phyloP scores from a whole-genome alignment of 1,139 yeast genomes.

The Geotrichum bryndzae region DNA sequence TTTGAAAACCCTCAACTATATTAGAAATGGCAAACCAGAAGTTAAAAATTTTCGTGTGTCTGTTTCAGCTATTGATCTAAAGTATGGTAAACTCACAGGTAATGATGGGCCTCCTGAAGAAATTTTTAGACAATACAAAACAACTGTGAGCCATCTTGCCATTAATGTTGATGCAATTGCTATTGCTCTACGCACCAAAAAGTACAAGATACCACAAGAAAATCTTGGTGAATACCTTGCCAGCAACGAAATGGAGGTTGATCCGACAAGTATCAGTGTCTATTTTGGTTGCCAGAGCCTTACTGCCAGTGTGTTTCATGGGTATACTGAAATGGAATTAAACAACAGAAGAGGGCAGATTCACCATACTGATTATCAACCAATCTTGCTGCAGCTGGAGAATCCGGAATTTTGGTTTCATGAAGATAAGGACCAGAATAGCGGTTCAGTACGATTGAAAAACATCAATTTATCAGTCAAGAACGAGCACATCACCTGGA shows the following conservation, averaged over 20 bases:
- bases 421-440: constrained; percentile 22
- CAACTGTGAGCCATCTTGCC: constrained; percentile 22
- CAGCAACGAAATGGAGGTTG: constrained; percentile 19
- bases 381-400: constrained; percentile 28
- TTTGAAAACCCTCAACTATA: constrained; percentile 40
- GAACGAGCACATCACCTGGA: constrained; percentile 27
- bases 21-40: constrained; percentile 37
- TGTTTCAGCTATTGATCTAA: constrained; percentile 44
- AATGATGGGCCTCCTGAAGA: constrained; percentile 7
- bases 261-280: constrained; percentile 21
- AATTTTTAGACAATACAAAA: constrained; percentile 9
- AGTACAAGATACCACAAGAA: constrained; percentile 20
- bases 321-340: constrained; percentile 18
- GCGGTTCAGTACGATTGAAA: constrained; percentile 28
- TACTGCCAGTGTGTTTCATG: constrained; percentile 24
- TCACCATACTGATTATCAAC: constrained; percentile 19
- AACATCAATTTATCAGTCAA: constrained; percentile 27
- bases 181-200: constrained; percentile 23
- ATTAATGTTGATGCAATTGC: constrained; percentile 25
- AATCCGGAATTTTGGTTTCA: constrained; percentile 30
- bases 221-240: constrained; percentile 24
- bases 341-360: constrained; percentile 1
- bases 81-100: constrained; percentile 37
- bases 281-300: constrained; percentile 24
- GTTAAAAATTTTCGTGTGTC: constrained; percentile 48